Base-by-base conservation (phyloP, 2,329 filamentous ascomycete species). In the Ascochyta lentis region DNA sequence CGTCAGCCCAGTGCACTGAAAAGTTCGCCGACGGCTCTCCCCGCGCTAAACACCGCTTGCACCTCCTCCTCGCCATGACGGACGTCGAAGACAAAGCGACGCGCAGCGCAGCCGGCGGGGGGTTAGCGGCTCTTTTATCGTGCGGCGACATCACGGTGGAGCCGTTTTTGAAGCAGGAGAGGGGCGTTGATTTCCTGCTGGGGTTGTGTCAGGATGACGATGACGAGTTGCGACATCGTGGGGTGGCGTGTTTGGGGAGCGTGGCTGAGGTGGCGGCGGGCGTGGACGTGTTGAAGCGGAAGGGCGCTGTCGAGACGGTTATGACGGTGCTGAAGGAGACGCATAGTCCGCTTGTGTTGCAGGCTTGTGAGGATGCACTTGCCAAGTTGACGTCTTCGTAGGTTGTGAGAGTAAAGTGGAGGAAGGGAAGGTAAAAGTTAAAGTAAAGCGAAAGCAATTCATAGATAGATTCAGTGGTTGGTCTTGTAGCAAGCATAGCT, bases 71-170 rank as follows among this genome's bases (percentile, higher is more conserved):
- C 12, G 95, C 94, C 0, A 85, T 99, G 33, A 89, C 92, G 0
- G 93, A 98, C 69, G 88, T 91, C 1, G 90, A 96, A 46, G 92
- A 98, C 63, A 76, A 85, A 6, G 86, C 86, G 0, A 96, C 92
- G 0, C 82, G 94, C 27, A 86, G 88, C 43, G 95, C 92, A 0
- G 93, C 95, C 0, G 92, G 93, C 3, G 95, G 95, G 1, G 94
- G 92, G 0, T 76, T 99, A 45, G 95, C 94, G 0, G 90, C 90
- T 76, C 77, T 99, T 23, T 92, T 92, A 0, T 86, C 87, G 27
- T 56, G 47, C 27, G 92, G 89, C 72, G 91, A 95, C 65, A 83
- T 84, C 1, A 89, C 91, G 0, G 88, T 94, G 1, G 81, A 84
- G 2, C 88, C 84, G 4, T 83, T 98, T 3, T 67, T 96, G 34